Base-by-base conservation (phyloP, 805 yeast species). In the Candida verbasci region DNA sequence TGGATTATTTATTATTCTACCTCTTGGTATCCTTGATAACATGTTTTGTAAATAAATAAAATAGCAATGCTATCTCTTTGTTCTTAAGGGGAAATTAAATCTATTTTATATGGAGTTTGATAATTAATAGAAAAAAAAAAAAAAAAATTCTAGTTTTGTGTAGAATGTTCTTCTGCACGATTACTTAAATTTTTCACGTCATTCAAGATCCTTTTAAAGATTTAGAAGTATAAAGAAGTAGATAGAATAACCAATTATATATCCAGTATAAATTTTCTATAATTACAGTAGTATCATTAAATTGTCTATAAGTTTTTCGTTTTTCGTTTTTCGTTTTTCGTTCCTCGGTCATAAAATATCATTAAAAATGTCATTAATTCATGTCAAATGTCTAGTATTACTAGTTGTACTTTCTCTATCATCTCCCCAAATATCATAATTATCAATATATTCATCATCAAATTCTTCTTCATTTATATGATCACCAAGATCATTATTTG, bases 401-500 rank as follows among this genome's bases (percentile, higher is more conserved):
- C 17, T 21, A 3, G n/a, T n/a, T n/a, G 29, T 31, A 24, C 40
- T 46, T 10, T 43, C 40, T 2, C 38, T 41, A 11, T 36, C 45
- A 15, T 37, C 44, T 12, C 37, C 42, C 31, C 56, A 50, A 15
- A 48, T 37, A 16, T 53, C 53, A 38, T 58, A 58, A 31, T 50
- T 46, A 28, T 56, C 55, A 12, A 57, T 47, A 31, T 47, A 48
- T 23, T 52, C 56, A n/a, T 51, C 55, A 14, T 57, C 62, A 25
- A 46, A 50, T 31, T 43, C 44, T 15, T 41, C 43, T 22, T 24
- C n/a, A n/a, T n/a, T n/a, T n/a, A n/a, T n/a, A n/a, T n/a, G n/a
- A n/a, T n/a, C n/a, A n/a, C n/a, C n/a, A n/a, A n/a, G n/a, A n/a
- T n/a, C n/a, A n/a, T n/a, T n/a, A n/a, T n/a, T n/a, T n/a, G n/a